Conservation (phyloP, 768 basidiomycete species). For the Thelephora aurantiotincta region DNA sequence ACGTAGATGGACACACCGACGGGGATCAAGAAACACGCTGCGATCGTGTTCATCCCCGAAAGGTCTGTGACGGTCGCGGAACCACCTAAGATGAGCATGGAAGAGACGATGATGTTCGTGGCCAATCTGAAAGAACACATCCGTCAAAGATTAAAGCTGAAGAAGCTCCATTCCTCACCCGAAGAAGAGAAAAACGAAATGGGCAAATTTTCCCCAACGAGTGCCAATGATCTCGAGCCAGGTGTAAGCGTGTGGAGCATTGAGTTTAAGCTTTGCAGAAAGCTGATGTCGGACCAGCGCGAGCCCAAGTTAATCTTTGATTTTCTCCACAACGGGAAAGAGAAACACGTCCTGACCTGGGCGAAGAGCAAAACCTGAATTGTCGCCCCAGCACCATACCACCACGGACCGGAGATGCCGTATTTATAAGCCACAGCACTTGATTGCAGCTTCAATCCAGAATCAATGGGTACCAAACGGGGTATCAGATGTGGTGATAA, state of each 20-base stretch:
- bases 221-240: slow-evolving; percentile 78
- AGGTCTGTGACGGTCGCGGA: slow-evolving; percentile 80
- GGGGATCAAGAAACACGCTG: slow-evolving; percentile 85
- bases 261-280: slow-evolving; percentile 83
- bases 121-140: slow-evolving; percentile 36
- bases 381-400: slow-evolving; percentile 85
- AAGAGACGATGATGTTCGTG: slow-evolving; percentile 87
- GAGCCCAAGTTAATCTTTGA: background rate
- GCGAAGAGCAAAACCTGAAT: slow-evolving; percentile 88
- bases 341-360: slow-evolving; percentile 26
- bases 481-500: background rate
- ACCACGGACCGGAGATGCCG: slow-evolving; percentile 80
- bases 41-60: slow-evolving; percentile 84
- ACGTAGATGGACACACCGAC: slow-evolving; percentile 82
- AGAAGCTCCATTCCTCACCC: slow-evolving; percentile 25
- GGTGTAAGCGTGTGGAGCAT: slow-evolving; percentile 80
- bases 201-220: slow-evolving; percentile 71
- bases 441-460: slow-evolving; percentile 42
- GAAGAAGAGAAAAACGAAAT: slow-evolving; percentile 82
- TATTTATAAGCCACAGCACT: slow-evolving; percentile 79
- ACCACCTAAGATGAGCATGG: slow-evolving; percentile 67
- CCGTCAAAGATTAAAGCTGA: background rate
- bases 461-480: slow-evolving; percentile 3
- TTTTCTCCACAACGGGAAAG: background rate
- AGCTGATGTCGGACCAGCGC: slow-evolving; percentile 28